phyloP scores from a whole-genome alignment of 139 green algal genomes.

The Chlamydomonas sphaeroides region DNA sequence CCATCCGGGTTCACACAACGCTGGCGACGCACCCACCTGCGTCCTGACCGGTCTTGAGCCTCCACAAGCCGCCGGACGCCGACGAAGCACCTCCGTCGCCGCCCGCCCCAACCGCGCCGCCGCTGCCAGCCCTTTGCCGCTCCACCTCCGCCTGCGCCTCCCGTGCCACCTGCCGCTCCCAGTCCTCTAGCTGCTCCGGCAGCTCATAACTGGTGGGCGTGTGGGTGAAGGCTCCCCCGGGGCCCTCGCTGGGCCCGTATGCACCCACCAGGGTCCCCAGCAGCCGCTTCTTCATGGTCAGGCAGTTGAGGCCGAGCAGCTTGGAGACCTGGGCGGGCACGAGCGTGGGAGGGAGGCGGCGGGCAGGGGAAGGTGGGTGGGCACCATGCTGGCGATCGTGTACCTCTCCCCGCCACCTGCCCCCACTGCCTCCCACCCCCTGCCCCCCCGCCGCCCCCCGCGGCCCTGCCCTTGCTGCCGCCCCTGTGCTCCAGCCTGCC shows the following conservation, averaged over 20 bases:
- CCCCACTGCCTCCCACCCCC: too few relatives aligned
- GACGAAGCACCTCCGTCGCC: background rate
- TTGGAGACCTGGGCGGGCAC: conserved; percentile 44
- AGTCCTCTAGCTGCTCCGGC: conserved; percentile 59
- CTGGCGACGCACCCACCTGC: conserved; percentile 18
- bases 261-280: conserved; percentile 50
- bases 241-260: background rate
- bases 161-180: conserved; percentile 44
- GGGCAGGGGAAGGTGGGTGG: background rate
- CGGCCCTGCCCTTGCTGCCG: too few relatives aligned
- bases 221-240: background rate
- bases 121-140: background rate
- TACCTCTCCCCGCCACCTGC: too few relatives aligned
- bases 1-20: background rate
- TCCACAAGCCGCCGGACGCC: too few relatives aligned
- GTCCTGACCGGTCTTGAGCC: conserved; percentile 68
- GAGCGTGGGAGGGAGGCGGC: background rate
- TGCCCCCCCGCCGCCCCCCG: too few relatives aligned
- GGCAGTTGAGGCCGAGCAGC: conserved; percentile 63
- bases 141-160: background rate
- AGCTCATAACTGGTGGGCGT: conserved; percentile 51
- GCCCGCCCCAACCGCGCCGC: background rate
- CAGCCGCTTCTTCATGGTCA: conserved; percentile 75
- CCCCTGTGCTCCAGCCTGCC: too few relatives aligned
- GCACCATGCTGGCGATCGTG: too few relatives aligned